Base-by-base conservation (phyloP, 2,329 filamentous ascomycete species). In the Aspergillus candidus region DNA sequence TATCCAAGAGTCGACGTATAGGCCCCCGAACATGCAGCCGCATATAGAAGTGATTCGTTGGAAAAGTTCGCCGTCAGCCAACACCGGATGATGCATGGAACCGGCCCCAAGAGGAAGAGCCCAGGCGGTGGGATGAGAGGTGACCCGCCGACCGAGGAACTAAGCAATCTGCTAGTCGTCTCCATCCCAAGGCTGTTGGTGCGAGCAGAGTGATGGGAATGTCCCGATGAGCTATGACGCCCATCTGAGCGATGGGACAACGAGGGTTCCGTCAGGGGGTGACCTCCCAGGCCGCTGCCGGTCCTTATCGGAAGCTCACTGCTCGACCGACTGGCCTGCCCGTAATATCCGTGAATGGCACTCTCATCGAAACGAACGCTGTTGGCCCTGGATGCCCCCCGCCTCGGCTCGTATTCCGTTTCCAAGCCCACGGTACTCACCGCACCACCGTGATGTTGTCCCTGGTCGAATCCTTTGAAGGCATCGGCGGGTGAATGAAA, bases 341-440 rank as follows among this genome's bases (percentile, higher is more conserved):
- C 84, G 80, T 93, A 94, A 64, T 89, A 89, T 38, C 88, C 86
- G 57, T 95, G 89, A 56, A 95, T 82, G 11, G 91, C 90, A 60
- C 88, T 95, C 64, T 97, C 91, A 61, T 97, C 93, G 59, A 98
- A 98, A 32, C 93, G 86, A 55, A 98, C 93, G 61, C 93, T 97
- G 63, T 97, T 97, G 38, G 93, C 91, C 56, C 93, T 80, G 13
- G 93, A 98, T 13, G 88, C 85, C 14, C 87, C 88, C 42, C 93
- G 88, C 51, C 91, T 80, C 32, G 88, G 82, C 45, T 88, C 83
- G 29, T 97, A 89, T 50, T 95, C 90, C 4, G 84, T 78, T 52
- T 95, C 91, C 6, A 97, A 75, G 47, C 90, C 87, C 46, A 96
- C 76, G 42, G 86, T 88, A 40, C 83, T 84, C 38, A 94, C 78